Evolutionary conservation across 306 rosid species (phyloP), one percentile per base, ranked within the genome.

Genomic region (Quercus wislizeni): DNA sequence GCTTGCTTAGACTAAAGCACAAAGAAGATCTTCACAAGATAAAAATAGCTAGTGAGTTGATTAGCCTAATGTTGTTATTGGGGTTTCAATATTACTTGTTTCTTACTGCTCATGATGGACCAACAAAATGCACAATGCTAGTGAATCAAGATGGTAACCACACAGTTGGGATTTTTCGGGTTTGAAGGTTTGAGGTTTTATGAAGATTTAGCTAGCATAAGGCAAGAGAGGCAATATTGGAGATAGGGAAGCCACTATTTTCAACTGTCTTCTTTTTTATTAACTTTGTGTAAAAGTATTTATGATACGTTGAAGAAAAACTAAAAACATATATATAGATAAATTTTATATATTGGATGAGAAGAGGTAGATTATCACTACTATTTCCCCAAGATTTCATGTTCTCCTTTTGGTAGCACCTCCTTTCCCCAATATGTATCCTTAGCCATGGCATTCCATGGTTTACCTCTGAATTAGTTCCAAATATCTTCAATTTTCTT

Each of bases 201-300:
- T 46, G 43, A 68, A 30, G 21, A 65, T 27, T 67, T 35, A 68
- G 52, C 72, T n/a, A 35, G 72, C 72, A 35, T 33, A 35, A 35
- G 15, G 72, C 72, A 68, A 19, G 72, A 68, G 72, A 68, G 72
- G 72, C 52, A 23, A n/a, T 2, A 49, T n/a, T 68, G 72, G 51
- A 67, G 72, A 67, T 35, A 35, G 72, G 35, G 72, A 68, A 35
- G 72, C 46, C 19, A 13, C 72, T 31, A 35, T 68, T 19, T 33
- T n/a, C 38, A 55, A 57, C 65, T 77, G 69, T 74, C 79, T 72
- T 38, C 46, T 70, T 80, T 76, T 76, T 54, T 57, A 62, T 72
- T 33, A 35, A 67, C 72, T 18, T 64, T 18, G 78, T 77, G 81
- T 82, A 82, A 74, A 85, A 77, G 75, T 74, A 74, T 83, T 83